Conservation (phyloP, 306 rosid species). For the Astragalus membranaceus region DNA sequence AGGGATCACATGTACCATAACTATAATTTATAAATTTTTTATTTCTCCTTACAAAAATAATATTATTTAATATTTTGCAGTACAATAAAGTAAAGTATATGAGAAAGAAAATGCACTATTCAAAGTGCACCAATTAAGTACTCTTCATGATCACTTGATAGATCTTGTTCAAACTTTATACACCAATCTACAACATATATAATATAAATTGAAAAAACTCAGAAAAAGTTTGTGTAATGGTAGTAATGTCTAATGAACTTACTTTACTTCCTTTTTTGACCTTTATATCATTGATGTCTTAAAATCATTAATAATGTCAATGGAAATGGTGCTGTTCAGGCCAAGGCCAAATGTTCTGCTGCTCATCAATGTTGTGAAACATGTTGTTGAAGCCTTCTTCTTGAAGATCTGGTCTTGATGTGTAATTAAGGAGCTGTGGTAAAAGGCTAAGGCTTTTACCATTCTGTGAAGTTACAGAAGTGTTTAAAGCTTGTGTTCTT, state of each 20-base stretch:
- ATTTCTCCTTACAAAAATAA: constrained; percentile 9
- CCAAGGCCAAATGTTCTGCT: constrained; percentile 71
- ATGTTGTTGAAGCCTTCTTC: constrained; percentile 56
- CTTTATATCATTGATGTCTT: not conserved
- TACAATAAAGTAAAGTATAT: constrained; percentile 14
- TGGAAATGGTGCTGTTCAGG: constrained; percentile 55
- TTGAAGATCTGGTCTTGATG: constrained; percentile 48
- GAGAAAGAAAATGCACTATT: constrained; percentile 25
- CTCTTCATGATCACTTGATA: not conserved
- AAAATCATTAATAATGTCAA: constrained; percentile 21
- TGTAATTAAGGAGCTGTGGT: constrained; percentile 60
- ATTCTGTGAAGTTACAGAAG: constrained; percentile 30
- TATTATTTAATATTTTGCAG: constrained; percentile 3
- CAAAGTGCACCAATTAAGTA: constrained; percentile 17
- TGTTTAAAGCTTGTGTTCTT: constrained; percentile 37
- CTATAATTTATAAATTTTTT: not conserved
- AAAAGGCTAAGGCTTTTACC: constrained; percentile 30
- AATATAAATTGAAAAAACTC: not conserved
- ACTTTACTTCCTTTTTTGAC: too few relatives aligned
- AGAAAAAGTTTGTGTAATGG: not conserved
- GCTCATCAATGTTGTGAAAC: constrained; percentile 52
- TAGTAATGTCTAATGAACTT: not conserved
- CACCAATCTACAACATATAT: constrained; percentile 32
- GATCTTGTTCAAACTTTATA: constrained; percentile 37
- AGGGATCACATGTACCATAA: constrained; percentile 35